Evolutionary conservation across 2,329 filamentous ascomycete species (phyloP), one percentile per base, ranked within the genome.

Genomic region (Pestalotiopsis sp.): DNA sequence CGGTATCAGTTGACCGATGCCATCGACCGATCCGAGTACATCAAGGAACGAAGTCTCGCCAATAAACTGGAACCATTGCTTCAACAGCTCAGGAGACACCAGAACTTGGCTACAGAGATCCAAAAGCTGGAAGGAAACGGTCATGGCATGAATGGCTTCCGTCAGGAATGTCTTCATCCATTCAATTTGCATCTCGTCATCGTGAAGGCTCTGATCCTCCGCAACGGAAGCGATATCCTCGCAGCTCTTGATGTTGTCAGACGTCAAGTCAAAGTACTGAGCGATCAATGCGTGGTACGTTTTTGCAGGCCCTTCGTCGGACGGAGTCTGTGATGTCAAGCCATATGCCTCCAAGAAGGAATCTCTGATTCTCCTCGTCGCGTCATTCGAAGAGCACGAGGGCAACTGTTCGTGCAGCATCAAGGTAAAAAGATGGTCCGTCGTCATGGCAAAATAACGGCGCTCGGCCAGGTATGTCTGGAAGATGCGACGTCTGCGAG

Each of bases 31-130:
- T 69, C 84, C 81, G 62, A 95, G 84, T 11, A 85, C 83, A 68
- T 91, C 88, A 71, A 98, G 87, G 76, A 97, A 97, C 65, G 81
- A 83, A 75, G 89, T 90, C 14, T 88, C 84, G 57, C 87, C 84
- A 85, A 95, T 90, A 64, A 95, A 81, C n/a, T 86, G 82, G 74
- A 95, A 94, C 94, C 94, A 97, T 71, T 88, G 84, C 52, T 88
- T 82, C 20, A 94, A 84, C 6, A 90, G 79, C 14, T 86, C 82
- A 20, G 88, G 84, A 17, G 89, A 83, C 13, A 89, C 84, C 73
- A 93, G 87, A 61, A 84, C 79, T 20, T 81, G 81, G 49, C 83
- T 78, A 65, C 86, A 85, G 61, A 87, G 81, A 71, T 92, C 90
- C 41, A 94, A 81, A 23, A 92, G 84, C 72, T 94, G 86, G 73